phyloP scores from a whole-genome alignment of 768 basidiomycete species.

The Rhodotorula diobovata region DNA sequence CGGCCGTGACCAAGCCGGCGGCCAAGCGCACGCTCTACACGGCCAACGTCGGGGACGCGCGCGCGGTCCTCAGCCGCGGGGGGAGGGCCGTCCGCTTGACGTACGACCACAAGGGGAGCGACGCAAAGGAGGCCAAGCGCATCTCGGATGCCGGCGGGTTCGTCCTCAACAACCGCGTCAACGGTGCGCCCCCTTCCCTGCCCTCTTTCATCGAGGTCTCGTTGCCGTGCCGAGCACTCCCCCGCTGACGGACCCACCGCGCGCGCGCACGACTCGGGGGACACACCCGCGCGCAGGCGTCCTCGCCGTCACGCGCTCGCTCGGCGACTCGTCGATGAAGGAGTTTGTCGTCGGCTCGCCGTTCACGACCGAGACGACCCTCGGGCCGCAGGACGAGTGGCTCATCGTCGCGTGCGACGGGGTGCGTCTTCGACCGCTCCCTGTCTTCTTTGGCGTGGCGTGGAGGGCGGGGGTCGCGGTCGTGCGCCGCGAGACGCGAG shows the following conservation, averaged over 20 bases:
- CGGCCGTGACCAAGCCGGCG: constrained; percentile 26
- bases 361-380: constrained; percentile 94
- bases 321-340: constrained; percentile 98
- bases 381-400: constrained; percentile 83
- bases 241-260: too few species aligned
- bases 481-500: too few species aligned
- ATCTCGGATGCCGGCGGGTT: constrained; percentile 98
- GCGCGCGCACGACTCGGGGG: too few species aligned
- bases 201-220: constrained; percentile 62
- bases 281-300: constrained; percentile 63
- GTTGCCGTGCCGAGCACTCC: too few species aligned
- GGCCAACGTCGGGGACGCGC: constrained; percentile 94
- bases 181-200: constrained; percentile 70
- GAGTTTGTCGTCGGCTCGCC: constrained; percentile 97
- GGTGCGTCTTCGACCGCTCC: constrained; percentile 31
- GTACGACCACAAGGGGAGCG: constrained; percentile 97
- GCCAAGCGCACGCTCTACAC: constrained; percentile 60
- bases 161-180: constrained; percentile 96
- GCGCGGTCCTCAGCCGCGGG: constrained; percentile 84
- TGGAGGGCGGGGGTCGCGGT: not conserved
- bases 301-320: constrained; percentile 86
- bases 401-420: constrained; percentile 91
- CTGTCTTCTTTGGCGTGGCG: not conserved
- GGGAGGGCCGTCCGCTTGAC: constrained; percentile 89
- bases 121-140: constrained; percentile 93